A percentile compares a stretch with the other conserved stretches of the same genome.
Conservation (phyloP, 2,329 filamentous ascomycete genomes). For the Microsporum canis region DNA sequence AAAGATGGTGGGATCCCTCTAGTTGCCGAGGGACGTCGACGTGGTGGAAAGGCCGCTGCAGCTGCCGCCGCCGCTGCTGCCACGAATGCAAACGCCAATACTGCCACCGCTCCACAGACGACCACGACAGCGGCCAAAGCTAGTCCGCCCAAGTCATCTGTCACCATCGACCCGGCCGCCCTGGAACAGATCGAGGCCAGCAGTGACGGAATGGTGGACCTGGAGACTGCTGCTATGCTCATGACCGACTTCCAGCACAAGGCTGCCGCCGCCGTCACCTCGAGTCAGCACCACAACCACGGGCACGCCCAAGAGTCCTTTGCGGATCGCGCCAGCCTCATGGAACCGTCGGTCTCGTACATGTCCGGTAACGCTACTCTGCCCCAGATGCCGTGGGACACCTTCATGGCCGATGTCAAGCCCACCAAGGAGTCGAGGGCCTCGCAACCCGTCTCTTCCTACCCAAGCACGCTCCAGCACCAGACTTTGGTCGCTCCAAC, state of each 20-base stretch:
- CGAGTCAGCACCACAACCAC: constrained; percentile 41
- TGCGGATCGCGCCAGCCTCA: constrained; percentile 56
- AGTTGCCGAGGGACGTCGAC: constrained; percentile 83
- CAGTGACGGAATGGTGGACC: constrained; percentile 83
- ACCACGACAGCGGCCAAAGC: constrained; percentile 23
- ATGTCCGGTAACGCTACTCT: constrained; percentile 67
- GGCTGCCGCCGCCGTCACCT: constrained; percentile 58
- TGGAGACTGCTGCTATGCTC: constrained; percentile 95
- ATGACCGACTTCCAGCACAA: constrained; percentile 98
- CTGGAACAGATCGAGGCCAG: constrained; percentile 67
- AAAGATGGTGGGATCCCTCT: constrained; percentile 93
- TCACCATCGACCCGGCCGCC: constrained; percentile 65
- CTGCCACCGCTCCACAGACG: neutral
- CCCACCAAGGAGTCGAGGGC: constrained; percentile 52
- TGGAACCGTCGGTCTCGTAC: constrained; percentile 69
- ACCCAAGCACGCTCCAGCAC: constrained; percentile 49
- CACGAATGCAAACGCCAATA: neutral
- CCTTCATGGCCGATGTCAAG: constrained; percentile 69
- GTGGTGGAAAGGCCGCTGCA: constrained; percentile 35
- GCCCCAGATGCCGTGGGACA: constrained; percentile 84
- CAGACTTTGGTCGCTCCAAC: constrained; percentile 56
- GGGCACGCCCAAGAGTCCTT: constrained; percentile 33
- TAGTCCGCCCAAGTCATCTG: constrained; percentile 61
- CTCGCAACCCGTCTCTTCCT: constrained; percentile 43
- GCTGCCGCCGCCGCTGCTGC: constrained; percentile 21